phyloP scores from a whole-genome alignment of 352 stramenopile genomes.

The Pythium dissotocum region DNA sequence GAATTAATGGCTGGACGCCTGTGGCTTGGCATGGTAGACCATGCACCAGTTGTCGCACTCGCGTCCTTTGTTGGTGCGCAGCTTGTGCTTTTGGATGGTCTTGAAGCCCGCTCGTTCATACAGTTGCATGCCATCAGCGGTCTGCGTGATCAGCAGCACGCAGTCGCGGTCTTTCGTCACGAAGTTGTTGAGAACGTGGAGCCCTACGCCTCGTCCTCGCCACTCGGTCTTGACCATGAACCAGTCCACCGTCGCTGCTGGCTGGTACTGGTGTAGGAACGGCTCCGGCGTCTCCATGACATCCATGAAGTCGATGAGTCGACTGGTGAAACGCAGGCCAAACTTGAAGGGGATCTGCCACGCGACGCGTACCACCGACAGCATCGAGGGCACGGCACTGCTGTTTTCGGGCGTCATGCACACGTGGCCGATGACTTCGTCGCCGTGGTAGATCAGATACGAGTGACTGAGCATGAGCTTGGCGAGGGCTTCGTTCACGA shows the following conservation, averaged over 20 bases:
- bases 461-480: not conserved
- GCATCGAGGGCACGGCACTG: not conserved
- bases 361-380: not conserved
- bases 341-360: not conserved
- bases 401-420: not conserved
- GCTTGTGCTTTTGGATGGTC: not conserved
- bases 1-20: not conserved
- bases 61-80: not conserved
- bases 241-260: not conserved
- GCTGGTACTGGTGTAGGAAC: not conserved
- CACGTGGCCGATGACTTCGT: not conserved
- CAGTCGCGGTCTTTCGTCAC: not conserved
- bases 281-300: not conserved
- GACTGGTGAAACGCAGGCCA: not conserved
- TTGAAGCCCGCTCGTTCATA: not conserved
- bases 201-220: not conserved
- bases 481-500: not conserved
- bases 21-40: not conserved
- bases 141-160: not conserved
- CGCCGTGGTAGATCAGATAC: not conserved
- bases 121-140: not conserved
- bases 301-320: not conserved
- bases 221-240: slow-evolving; percentile 1
- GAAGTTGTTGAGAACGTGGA: not conserved
- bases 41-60: slow-evolving; percentile 3